phyloP scores from a whole-genome alignment of 768 basidiomycete genomes.

The Rhodotorula taiwanensis region DNA sequence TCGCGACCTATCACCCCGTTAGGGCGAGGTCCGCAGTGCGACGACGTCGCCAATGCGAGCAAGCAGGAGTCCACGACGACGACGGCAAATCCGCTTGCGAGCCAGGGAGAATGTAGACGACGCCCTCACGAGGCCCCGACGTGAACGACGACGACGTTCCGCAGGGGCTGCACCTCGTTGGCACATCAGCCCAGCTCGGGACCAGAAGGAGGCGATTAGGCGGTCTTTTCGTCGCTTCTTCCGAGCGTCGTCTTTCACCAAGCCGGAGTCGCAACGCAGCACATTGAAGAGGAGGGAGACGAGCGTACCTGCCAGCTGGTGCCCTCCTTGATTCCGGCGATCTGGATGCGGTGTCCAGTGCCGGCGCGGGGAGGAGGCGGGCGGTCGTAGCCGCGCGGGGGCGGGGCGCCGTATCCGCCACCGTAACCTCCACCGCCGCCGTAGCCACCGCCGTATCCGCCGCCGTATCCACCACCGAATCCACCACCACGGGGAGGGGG shows the following conservation, averaged over 20 bases:
- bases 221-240: neutral
- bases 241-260: neutral
- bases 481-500: neutral
- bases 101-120: neutral
- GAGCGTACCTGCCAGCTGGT: conserved; percentile 90
- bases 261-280: neutral
- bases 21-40: too few relatives aligned
- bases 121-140: neutral
- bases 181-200: neutral
- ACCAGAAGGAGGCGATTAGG: neutral
- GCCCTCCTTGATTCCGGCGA: conserved; percentile 82
- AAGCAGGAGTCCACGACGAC: neutral
- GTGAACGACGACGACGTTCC: neutral
- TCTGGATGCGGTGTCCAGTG: conserved; percentile 53
- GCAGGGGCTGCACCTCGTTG: neutral
- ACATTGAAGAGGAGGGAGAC: neutral
- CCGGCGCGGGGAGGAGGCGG: conserved; percentile 57
- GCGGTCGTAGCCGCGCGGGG: conserved; percentile 47
- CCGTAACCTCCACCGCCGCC: conserved; percentile 52
- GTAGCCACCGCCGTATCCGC: conserved; percentile 50
- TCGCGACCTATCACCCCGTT: too few relatives aligned
- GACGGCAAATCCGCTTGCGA: too few relatives aligned
- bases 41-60: too few relatives aligned
- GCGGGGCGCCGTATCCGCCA: conserved; percentile 50
- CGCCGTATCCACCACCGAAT: conserved; percentile 38